Conservation (phyloP, 495 filamentous ascomycete genomes). For the Paragyromitra xinjiangensis region DNA sequence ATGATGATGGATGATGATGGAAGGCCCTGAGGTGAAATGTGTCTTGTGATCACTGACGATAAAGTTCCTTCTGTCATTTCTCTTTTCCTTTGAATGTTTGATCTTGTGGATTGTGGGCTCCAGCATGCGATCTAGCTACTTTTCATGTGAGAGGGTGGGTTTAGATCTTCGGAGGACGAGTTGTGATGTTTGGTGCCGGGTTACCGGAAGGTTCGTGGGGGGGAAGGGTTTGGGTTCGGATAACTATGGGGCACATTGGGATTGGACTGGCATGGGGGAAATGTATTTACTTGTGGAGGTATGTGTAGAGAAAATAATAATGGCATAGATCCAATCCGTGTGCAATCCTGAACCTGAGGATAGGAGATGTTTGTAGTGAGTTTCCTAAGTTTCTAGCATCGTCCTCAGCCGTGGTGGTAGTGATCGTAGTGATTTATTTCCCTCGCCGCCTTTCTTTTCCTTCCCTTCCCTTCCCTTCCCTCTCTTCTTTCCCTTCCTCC, state of each 20-base stretch:
- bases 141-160: slow-evolving; percentile 37
- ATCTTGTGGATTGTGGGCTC: slow-evolving; percentile 17
- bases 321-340: slow-evolving; percentile 22
- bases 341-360: slow-evolving; percentile 26
- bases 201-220: slow-evolving; percentile 32
- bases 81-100: slow-evolving; percentile 25
- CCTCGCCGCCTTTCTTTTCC: slow-evolving; percentile 31
- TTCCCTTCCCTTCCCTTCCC: slow-evolving; percentile 47
- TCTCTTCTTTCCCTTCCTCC: slow-evolving; percentile 12
- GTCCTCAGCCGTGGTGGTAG: slow-evolving; percentile 27
- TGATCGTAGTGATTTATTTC: slow-evolving; percentile 41
- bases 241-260: slow-evolving; percentile 41
- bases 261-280: slow-evolving; percentile 43
- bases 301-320: slow-evolving; percentile 33
- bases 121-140: slow-evolving; percentile 23
- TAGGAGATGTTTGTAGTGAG: slow-evolving; percentile 43
- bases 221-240: slow-evolving; percentile 36
- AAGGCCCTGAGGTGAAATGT: slow-evolving; percentile 23
- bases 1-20: slow-evolving; percentile 10
- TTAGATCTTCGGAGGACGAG: slow-evolving; percentile 13
- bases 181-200: slow-evolving; percentile 33
- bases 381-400: slow-evolving; percentile 31
- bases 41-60: slow-evolving; percentile 29
- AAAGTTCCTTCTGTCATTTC: slow-evolving; percentile 34
- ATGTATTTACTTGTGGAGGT: slow-evolving; percentile 39